Base-by-base conservation (phyloP, 192 early-diverging fungal genomes). In the Backusella westeae region DNA sequence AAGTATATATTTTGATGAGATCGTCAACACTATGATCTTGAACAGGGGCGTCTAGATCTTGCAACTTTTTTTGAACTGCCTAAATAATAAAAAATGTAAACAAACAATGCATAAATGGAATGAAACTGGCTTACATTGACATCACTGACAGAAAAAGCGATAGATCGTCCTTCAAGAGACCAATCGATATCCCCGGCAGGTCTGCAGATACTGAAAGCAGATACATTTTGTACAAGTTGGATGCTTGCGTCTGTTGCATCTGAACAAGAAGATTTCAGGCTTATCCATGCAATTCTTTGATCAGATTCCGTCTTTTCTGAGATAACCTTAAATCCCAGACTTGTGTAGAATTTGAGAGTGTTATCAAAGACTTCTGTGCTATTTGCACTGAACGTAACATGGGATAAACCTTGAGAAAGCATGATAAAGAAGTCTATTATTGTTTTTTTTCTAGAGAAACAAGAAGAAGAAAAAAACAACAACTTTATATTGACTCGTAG, bases 1-100 rank as follows among this genome's bases (percentile, higher is more conserved):
- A 88, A 0, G 88, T 74, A 70, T 89, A 89, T 35, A 91, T 75
- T 56, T 79, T 75, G 8, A 79, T 70, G 41, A 73, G 67, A 39
- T 69, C 46, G 3, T 26, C 67, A 3, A 35, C 4, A 23, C 68
- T 67, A 56, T 53, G 41, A 39, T 77, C 68, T 39, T 87, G 52
- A 84, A 86, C 67, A 82, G 73, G 67, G 87, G 83, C 65, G 83
- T 78, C n/a, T 68, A 78, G 4, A 67, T 68, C 34, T 56, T 46
- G 12, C 56, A 78, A 19, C 84, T 83, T 71, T 79, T 75, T 34
- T 80, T 73, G 52, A 83, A 85, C 8, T 68, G 75, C 12, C 83
- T 87, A 76, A 76, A 26, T 63, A 29, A 29, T 12, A 14, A 0
- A 63, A 12, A 63, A 23, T 6, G 7, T 59, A 71, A 34, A 38